Evolutionary conservation across 2,329 filamentous ascomycete species (phyloP).

Genomic region (Fusarium pseudonygamai): DNA sequence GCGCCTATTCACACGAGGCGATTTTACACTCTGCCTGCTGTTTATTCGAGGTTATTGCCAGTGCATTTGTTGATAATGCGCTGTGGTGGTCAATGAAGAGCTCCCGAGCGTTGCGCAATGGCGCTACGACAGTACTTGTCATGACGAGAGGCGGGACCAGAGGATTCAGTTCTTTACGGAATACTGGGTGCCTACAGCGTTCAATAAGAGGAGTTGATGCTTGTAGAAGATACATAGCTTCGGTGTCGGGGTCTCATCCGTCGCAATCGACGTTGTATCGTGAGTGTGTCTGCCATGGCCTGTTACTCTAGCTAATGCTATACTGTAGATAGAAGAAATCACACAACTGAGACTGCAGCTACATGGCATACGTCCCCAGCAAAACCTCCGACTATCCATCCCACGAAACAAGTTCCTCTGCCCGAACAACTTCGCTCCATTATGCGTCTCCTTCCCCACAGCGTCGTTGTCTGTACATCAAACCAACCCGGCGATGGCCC

Average conservation of each 20-base stretch:
- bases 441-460: slow-evolving; percentile 64
- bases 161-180: slow-evolving; percentile 29
- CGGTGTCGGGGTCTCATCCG: not conserved
- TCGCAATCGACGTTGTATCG: slow-evolving; percentile 11
- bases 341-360: slow-evolving; percentile 22
- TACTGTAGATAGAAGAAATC: slow-evolving; percentile 27
- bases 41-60: not conserved
- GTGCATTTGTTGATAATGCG: slow-evolving; percentile 24
- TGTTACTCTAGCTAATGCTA: slow-evolving; percentile 8
- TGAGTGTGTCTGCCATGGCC: slow-evolving; percentile 10
- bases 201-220: not conserved
- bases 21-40: not conserved
- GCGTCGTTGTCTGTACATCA: slow-evolving; percentile 65
- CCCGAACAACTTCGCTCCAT: slow-evolving; percentile 61
- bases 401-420: slow-evolving; percentile 46
- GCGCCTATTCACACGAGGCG: not conserved
- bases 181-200: not conserved
- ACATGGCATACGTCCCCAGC: slow-evolving; percentile 46
- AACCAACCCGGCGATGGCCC: slow-evolving; percentile 47
- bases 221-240: not conserved
- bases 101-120: slow-evolving; percentile 38
- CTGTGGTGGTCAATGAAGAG: slow-evolving; percentile 37
- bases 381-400: slow-evolving; percentile 49
- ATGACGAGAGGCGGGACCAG: slow-evolving; percentile 24
- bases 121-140: slow-evolving; percentile 25